These are phyloP conservation scores for Withania somnifera DNA, from an alignment of 305 asterid genomes.

Conservation along the genomic window DNA sequence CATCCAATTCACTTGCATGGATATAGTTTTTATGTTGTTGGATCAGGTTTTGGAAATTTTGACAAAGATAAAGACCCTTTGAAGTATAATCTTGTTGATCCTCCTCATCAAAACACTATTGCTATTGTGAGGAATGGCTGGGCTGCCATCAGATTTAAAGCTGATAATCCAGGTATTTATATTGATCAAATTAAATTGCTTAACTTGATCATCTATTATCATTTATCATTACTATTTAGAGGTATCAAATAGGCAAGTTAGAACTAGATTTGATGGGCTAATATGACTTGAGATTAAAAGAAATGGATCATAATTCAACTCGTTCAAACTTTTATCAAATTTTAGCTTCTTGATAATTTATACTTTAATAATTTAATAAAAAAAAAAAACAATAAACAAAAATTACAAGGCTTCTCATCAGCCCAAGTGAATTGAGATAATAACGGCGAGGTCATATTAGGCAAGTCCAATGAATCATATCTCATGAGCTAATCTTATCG, in stretches of 20 bases:
- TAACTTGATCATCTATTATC: not conserved
- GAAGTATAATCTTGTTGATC: constrained; percentile 56
- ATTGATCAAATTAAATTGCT: not conserved
- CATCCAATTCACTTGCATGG: constrained; percentile 83
- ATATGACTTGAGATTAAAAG: too few relatives aligned
- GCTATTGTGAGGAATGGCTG: constrained; percentile 47
- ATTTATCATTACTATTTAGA: not conserved
- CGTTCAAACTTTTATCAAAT: too few relatives aligned
- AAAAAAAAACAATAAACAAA: too few relatives aligned
- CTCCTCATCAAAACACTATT: constrained; percentile 45
- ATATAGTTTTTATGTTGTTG: constrained; percentile 55
- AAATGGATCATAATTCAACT: too few relatives aligned
- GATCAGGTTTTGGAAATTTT: constrained; percentile 49
- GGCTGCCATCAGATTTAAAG: constrained; percentile 58
- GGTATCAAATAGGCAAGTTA: too few relatives aligned
- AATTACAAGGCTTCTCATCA: too few relatives aligned
- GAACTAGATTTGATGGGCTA: too few relatives aligned
- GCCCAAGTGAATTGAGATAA: too few relatives aligned
- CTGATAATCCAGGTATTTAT: constrained; percentile 48
- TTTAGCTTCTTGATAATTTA: too few relatives aligned
- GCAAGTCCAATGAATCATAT: too few relatives aligned
- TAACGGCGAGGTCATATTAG: too few relatives aligned
- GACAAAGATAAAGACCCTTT: constrained; percentile 25
- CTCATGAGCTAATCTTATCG: not conserved
- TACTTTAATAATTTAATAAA: too few relatives aligned